phyloP scores from a whole-genome alignment of 164 flowering plant genomes.

The Umbilicus rupestris region DNA sequence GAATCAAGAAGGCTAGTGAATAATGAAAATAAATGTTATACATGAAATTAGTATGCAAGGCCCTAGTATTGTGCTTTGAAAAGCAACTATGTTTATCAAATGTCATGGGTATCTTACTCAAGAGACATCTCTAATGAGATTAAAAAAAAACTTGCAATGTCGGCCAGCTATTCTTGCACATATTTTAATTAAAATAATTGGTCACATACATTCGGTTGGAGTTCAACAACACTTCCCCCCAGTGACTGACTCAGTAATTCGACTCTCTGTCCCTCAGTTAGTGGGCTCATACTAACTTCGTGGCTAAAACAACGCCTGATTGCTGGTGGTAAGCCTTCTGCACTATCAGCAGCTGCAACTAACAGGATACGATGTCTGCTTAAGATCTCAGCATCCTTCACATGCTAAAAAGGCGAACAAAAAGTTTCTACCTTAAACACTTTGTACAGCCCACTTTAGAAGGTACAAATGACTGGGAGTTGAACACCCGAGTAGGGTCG shows the following conservation, averaged over 20 bases:
- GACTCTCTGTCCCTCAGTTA: conserved; percentile 74
- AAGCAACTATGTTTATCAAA: too few species aligned
- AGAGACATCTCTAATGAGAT: conserved; percentile 3
- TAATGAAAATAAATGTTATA: conserved; percentile 20
- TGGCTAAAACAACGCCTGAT: conserved; percentile 93
- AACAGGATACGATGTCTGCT: conserved; percentile 43
- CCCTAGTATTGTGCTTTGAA: conserved; percentile 22
- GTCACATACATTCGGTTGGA: conserved; percentile 39
- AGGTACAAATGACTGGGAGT: not conserved
- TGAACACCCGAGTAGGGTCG: not conserved
- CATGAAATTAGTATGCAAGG: not conserved
- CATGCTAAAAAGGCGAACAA: conserved; percentile 22
- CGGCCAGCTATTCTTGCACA: conserved; percentile 16
- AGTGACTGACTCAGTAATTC: conserved; percentile 63
- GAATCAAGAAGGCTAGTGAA: conserved; percentile 20
- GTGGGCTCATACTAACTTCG: conserved; percentile 66
- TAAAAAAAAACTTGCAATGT: not conserved
- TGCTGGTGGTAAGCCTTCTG: conserved; percentile 70
- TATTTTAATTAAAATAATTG: conserved; percentile 28
- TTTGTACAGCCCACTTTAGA: conserved; percentile 23
- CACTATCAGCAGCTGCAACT: conserved; percentile 69
- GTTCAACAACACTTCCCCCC: conserved; percentile 35
- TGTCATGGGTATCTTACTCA: conserved; percentile 61
- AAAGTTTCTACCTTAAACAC: not conserved
- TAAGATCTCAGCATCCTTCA: conserved; percentile 23